Evolutionary conservation across 1,139 yeast species (phyloP), one percentile per base, ranked within the genome.

Genomic region (Taphrina deformans): DNA sequence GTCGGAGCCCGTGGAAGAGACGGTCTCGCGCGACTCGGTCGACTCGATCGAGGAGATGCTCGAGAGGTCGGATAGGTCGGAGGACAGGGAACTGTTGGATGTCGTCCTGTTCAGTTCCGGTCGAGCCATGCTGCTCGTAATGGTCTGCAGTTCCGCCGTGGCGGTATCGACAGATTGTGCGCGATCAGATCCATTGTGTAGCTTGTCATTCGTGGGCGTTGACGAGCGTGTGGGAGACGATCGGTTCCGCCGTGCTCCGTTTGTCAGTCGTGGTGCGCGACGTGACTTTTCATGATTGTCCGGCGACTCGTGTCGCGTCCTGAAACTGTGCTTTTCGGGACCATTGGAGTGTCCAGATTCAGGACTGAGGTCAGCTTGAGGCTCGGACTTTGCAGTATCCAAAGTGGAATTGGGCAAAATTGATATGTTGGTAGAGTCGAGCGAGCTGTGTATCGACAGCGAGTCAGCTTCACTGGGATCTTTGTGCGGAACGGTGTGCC

Each of bases 61-160:
- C 21, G 58, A 35, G n/a, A 53, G 35, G 35, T 53, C 58, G 35
- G 58, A 53, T 12, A 53, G 23, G 35, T 53, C 58, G 48, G 58
- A 53, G 21, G 58, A 53, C 3, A 53, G 35, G 45, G 58, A 38
- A 24, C 23, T 38, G n/a, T 2, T 23, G 12, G 48, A 38, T 9
- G 33, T 21, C 10, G 48, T 44, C n/a, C 48, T 21, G n/a, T 26
- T 44, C 48, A 44, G 27, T 44, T 7, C 12, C 12, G 24, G 48
- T 2, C 26, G 48, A 2, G 24, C 12, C 27, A 21, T 18, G 48
- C 27, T 27, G 27, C 7, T 44, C 27, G 48, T 44, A 27, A 44
- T 18, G 27, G 24, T 4, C n/a, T 23, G 48, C n/a, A 44, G n/a
- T 21, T 44, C 48, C n/a, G 48, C n/a, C 48, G 48, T 44, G 48